Evolutionary conservation across 192 early-diverging fungal genomes (phyloP).

Genomic region (Martensiomyces pterosporus): DNA sequence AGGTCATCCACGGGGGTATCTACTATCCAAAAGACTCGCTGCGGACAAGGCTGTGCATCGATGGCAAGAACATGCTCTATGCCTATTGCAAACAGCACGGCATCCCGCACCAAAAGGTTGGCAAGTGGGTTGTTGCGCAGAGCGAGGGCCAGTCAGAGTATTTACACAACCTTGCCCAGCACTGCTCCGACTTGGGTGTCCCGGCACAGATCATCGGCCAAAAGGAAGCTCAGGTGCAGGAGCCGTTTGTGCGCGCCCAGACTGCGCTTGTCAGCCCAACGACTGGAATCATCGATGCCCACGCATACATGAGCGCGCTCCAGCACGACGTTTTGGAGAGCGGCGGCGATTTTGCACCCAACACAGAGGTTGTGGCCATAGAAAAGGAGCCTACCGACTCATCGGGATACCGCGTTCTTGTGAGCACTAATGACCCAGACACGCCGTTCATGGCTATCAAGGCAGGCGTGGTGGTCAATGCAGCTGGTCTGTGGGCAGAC

Average conservation of each 20-base stretch:
- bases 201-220: slow-evolving; percentile 51
- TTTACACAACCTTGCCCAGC: slow-evolving; percentile 53
- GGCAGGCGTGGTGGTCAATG: slow-evolving; percentile 66
- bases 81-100: slow-evolving; percentile 50
- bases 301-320: slow-evolving; percentile 63
- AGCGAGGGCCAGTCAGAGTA: slow-evolving; percentile 50
- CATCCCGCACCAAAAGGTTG: slow-evolving; percentile 54
- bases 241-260: slow-evolving; percentile 59
- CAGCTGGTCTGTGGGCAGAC: slow-evolving; percentile 71
- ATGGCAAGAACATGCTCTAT: slow-evolving; percentile 70
- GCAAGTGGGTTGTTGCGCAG: slow-evolving; percentile 80
- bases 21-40: slow-evolving; percentile 74
- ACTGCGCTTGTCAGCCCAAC: slow-evolving; percentile 62
- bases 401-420: slow-evolving; percentile 49
- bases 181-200: slow-evolving; percentile 54
- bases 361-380: slow-evolving; percentile 51
- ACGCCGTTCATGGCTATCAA: slow-evolving; percentile 47
- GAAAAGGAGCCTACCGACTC: slow-evolving; percentile 1
- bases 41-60: slow-evolving; percentile 72
- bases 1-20: slow-evolving; percentile 86
- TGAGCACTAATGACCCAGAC: slow-evolving; percentile 46
- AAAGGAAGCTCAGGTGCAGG: slow-evolving; percentile 36
- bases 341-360: slow-evolving; percentile 55
- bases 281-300: slow-evolving; percentile 82
- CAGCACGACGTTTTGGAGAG: slow-evolving; percentile 50